Base-by-base conservation (phyloP, 2,329 filamentous ascomycete species). In the Metarhizium rileyi region DNA sequence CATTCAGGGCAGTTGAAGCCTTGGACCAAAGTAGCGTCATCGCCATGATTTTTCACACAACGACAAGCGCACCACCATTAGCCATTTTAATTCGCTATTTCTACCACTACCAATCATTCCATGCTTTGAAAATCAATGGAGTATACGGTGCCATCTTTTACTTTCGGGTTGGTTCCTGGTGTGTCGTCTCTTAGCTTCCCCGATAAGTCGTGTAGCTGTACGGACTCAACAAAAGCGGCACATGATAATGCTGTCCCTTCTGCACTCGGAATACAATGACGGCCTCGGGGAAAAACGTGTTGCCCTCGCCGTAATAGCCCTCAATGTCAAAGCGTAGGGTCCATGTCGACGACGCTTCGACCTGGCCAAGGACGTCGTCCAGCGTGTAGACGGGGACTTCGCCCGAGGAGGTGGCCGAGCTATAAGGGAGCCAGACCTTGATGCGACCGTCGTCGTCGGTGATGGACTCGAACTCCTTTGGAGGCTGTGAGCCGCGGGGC, bases 161-260 rank as follows among this genome's bases (percentile, higher is more conserved):
- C 5, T 16, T 10, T 33, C 30, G 16, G 7, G 2, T 26, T 45
- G 46, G 25, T 28, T 45, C 26, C 20, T 38, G 38, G 18, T 20
- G n/a, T 16, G 16, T 33, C 12, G 6, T 18, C 16, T 3, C 57
- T 71, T 70, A 89, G 64, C 83, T 87, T 16, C 87, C 87, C 44
- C 87, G 73, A 67, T 93, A 93, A 9, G 87, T 91, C 38, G 84
- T 86, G 69, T 89, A 93, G 63, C 84, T 86, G 69, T 83, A 90
- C 27, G 87, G 87, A 55, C 84, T 82, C 68, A 91, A 65, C 64
- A 93, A 63, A 61, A 93, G 66, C 42, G 87, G 87, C 3, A 93
- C 86, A 70, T 93, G 87, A 62, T 87, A 91, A 61, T 85, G 81
- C 73, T 87, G 81, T 22, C 73, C 75, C 60, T 70, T 66, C 10